Evolutionary conservation across 768 basidiomycete genomes (phyloP).

Genomic region (Leccinellum albellum): DNA sequence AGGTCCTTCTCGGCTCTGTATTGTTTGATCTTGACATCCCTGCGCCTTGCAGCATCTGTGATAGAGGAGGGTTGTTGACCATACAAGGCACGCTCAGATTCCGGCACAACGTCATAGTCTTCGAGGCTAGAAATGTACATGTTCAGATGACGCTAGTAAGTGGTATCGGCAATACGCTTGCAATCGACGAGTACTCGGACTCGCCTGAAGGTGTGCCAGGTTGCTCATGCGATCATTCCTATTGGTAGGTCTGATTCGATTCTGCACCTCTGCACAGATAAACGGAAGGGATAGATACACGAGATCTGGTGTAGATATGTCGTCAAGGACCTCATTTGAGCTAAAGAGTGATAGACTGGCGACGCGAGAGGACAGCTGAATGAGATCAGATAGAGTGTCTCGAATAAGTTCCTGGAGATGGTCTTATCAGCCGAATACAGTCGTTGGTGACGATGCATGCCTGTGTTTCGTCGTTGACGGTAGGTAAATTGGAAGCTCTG

Average conservation of each 20-base stretch:
- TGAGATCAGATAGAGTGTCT: constrained; percentile 54
- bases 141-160: constrained; percentile 44
- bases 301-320: constrained; percentile 74
- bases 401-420: constrained; percentile 54
- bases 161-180: constrained; percentile 1
- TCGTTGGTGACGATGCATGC: constrained; percentile 22
- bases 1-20: constrained; percentile 85
- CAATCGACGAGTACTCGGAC: constrained; percentile 22
- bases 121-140: constrained; percentile 51
- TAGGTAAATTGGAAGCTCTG: constrained; percentile 38
- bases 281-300: constrained; percentile 74
- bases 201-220: constrained; percentile 57
- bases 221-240: constrained; percentile 53
- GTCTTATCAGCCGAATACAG: constrained; percentile 7
- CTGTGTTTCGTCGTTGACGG: constrained; percentile 44
- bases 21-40: constrained; percentile 90
- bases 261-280: constrained; percentile 60
- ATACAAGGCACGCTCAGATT: constrained; percentile 56
- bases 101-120: constrained; percentile 62
- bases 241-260: constrained; percentile 53
- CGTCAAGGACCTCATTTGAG: constrained; percentile 77
- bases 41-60: constrained; percentile 61
- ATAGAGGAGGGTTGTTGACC: constrained; percentile 45
- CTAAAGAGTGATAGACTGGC: constrained; percentile 71
- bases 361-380: constrained; percentile 50